phyloP scores from a whole-genome alignment of 306 rosid species.

The Quillaja saponaria region DNA sequence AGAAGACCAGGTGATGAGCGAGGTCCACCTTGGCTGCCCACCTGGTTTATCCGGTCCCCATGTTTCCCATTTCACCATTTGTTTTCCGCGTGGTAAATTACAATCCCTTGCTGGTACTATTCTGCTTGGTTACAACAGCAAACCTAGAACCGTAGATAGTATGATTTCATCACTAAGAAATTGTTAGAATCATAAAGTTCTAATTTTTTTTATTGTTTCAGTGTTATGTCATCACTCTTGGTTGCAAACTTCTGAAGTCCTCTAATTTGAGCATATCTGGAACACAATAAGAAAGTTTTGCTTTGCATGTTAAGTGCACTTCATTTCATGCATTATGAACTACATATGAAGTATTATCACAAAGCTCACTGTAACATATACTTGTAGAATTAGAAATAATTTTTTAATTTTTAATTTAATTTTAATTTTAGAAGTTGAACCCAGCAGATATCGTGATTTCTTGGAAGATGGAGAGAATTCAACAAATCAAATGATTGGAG shows the following conservation, averaged over 20 bases:
- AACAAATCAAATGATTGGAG: constrained; percentile 28
- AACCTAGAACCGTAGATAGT: no score
- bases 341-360: background rate
- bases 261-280: background rate
- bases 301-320: no score
- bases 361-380: background rate
- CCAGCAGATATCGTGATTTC: constrained; percentile 20
- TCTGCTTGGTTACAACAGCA: no score
- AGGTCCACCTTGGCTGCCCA: constrained; percentile 86
- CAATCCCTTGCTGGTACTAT: background rate
- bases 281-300: background rate
- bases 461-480: constrained; percentile 35
- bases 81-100: constrained; percentile 42
- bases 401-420: constrained; percentile 16
- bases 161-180: no score
- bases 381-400: no score
- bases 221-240: no score
- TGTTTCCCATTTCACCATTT: constrained; percentile 65
- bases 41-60: constrained; percentile 60
- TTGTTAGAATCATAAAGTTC: no score
- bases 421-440: constrained; percentile 38
- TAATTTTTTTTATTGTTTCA: no score
- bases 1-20: constrained; percentile 79
- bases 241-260: no score
- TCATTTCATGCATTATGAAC: background rate